Percentiles rank a stretch among this genome's conserved stretches.
phyloP scores from a whole-genome alignment of 257 asterid genomes.

The Nicotiana tomentosiformis region DNA sequence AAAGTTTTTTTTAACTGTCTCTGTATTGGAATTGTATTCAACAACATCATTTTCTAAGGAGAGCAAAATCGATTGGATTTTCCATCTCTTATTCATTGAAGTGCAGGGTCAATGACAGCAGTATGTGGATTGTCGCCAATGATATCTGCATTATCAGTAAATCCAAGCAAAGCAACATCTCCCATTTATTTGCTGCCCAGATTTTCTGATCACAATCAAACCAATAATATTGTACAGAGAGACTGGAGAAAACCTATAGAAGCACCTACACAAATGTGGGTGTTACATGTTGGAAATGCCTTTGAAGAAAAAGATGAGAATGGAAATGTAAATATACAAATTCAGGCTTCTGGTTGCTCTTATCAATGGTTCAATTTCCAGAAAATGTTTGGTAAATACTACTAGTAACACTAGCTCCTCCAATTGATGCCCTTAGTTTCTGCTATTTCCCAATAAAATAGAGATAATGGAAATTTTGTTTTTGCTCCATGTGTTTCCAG shows the following conservation, averaged over 20 bases:
- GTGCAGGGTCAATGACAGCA: conserved; percentile 83
- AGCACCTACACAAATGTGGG: conserved; percentile 91
- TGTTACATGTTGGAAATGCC: conserved; percentile 88
- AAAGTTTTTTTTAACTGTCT: too few relatives aligned
- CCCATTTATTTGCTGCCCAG: conserved; percentile 89
- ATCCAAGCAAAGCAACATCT: conserved; percentile 82
- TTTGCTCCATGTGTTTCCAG: conserved; percentile 22
- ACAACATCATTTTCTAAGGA: too few relatives aligned
- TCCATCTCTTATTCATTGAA: not conserved
- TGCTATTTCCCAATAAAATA: too few relatives aligned
- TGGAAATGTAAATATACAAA: conserved; percentile 52
- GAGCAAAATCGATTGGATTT: too few relatives aligned
- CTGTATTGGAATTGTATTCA: too few relatives aligned
- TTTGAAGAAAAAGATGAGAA: conserved; percentile 36
- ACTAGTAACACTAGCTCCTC: not conserved
- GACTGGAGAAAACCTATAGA: conserved; percentile 90
- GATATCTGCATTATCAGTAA: conserved; percentile 80
- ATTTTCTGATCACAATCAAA: conserved; percentile 16
- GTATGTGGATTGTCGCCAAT: conserved; percentile 90
- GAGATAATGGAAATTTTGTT: too few relatives aligned
- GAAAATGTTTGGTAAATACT: conserved; percentile 76
- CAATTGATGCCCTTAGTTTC: too few relatives aligned
- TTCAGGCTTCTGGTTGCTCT: conserved; percentile 87
- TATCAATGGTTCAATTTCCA: conserved; percentile 96
- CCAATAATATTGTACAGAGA: conserved; percentile 19